phyloP scores from a whole-genome alignment of 768 basidiomycete species.

The Strobilomyces echinocephalus region DNA sequence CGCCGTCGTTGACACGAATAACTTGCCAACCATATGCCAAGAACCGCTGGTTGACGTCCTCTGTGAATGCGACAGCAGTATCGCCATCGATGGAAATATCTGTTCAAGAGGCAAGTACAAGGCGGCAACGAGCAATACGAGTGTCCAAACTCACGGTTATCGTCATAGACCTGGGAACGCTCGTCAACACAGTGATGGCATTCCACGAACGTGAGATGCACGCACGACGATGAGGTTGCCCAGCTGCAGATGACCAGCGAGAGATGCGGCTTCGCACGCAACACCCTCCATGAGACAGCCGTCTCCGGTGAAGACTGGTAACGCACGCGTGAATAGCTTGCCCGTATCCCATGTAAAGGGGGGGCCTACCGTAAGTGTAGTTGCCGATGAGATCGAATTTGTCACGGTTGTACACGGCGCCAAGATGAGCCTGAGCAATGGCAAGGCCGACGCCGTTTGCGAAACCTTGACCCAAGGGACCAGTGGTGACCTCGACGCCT shows the following conservation, averaged over 20 bases:
- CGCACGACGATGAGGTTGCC: constrained; percentile 88
- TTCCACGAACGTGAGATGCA: constrained; percentile 21
- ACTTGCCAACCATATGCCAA: constrained; percentile 93
- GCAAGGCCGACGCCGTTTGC: constrained; percentile 91
- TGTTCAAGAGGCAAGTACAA: constrained; percentile 27
- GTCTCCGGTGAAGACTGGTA: constrained; percentile 82
- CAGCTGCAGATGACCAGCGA: constrained; percentile 90
- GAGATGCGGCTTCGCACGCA: constrained; percentile 84
- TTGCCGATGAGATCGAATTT: constrained; percentile 79
- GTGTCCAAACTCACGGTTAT: constrained; percentile 67
- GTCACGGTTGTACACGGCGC: constrained; percentile 85
- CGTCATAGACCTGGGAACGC: constrained; percentile 73
- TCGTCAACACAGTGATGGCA: constrained; percentile 15
- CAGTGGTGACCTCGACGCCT: constrained; percentile 90
- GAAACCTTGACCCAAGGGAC: constrained; percentile 93
- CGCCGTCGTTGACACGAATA: constrained; percentile 75
- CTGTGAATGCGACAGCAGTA: constrained; percentile 89
- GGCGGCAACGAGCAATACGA: not conserved
- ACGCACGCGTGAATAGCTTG: constrained; percentile 3
- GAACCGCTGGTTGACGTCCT: constrained; percentile 87
- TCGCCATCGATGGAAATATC: constrained; percentile 97
- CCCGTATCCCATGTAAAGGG: not conserved
- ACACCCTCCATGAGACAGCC: constrained; percentile 98
- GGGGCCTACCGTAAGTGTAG: constrained; percentile 74
- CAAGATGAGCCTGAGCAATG: constrained; percentile 88